phyloP scores from a whole-genome alignment of 169 alveolate genomes.

The Miamiensis avidus region DNA sequence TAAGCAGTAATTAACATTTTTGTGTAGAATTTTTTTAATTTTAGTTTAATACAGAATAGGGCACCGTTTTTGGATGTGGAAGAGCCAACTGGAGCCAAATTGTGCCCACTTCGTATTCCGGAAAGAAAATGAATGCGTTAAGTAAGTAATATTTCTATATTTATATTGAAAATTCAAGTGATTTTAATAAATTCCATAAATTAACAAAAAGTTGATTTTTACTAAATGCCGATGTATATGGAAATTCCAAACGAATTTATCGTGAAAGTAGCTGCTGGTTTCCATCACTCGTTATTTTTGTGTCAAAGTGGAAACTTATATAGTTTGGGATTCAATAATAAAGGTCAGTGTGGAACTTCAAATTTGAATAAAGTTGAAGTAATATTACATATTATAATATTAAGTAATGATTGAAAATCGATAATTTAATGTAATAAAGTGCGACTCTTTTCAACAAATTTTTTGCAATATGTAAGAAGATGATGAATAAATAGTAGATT shows the following conservation, averaged over 20 bases:
- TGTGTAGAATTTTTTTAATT: neutral
- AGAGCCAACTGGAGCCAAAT: slow-evolving; percentile 37
- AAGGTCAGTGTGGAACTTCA: slow-evolving; percentile 45
- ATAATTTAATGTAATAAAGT: slow-evolving; percentile 17
- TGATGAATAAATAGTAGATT: slow-evolving; percentile 30
- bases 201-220: slow-evolving; percentile 30
- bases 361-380: slow-evolving; percentile 24
- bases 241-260: slow-evolving; percentile 19
- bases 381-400: neutral
- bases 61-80: slow-evolving; percentile 40
- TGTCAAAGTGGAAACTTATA: slow-evolving; percentile 14
- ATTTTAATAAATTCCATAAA: neutral
- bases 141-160: neutral
- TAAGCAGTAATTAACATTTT: neutral
- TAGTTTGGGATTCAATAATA: slow-evolving; percentile 30
- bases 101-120: slow-evolving; percentile 5
- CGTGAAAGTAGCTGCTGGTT: slow-evolving; percentile 28
- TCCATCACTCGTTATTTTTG: slow-evolving; percentile 35
- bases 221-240: slow-evolving; percentile 12
- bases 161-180: neutral
- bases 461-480: slow-evolving; percentile 25
- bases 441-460: slow-evolving; percentile 14
- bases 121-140: neutral
- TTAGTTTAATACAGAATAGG: slow-evolving; percentile 17
- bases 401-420: neutral